These are phyloP conservation scores for Suillus ampliporus DNA, from an alignment of 768 basidiomycete genomes.

Conservation along the genomic window DNA sequence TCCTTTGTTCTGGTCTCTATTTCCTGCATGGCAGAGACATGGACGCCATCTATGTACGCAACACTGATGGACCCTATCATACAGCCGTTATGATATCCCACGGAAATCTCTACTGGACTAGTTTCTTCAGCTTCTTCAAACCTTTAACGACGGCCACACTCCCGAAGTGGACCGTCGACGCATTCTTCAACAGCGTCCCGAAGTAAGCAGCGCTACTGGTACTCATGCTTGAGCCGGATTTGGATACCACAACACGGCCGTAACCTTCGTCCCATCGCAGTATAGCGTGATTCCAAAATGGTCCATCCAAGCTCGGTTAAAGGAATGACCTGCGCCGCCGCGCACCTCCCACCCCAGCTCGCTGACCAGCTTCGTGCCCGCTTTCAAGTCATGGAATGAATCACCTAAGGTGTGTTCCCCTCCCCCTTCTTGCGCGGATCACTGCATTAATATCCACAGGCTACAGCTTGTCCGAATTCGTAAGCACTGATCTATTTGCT, in stretches of 20 bases:
- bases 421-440: too few relatives aligned
- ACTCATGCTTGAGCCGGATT: not conserved
- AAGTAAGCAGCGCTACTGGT: constrained; percentile 45
- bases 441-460: too few relatives aligned
- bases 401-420: too few relatives aligned
- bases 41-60: too few relatives aligned
- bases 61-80: too few relatives aligned
- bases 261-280: constrained; percentile 66
- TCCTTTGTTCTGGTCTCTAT: not conserved
- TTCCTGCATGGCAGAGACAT: not conserved
- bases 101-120: constrained; percentile 57
- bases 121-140: constrained; percentile 51
- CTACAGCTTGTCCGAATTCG: too few relatives aligned
- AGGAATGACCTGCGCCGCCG: too few relatives aligned
- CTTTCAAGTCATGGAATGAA: too few relatives aligned
- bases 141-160: constrained; percentile 58
- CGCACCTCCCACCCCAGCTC: too few relatives aligned
- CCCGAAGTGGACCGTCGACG: constrained; percentile 60
- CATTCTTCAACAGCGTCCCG: constrained; percentile 56
- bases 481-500: too few relatives aligned
- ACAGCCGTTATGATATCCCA: constrained; percentile 68
- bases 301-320: constrained; percentile 58
- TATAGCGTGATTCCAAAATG: constrained; percentile 60
- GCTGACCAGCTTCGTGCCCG: too few relatives aligned
- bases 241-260: constrained; percentile 60